phyloP scores from a whole-genome alignment of 768 basidiomycete genomes.

The Hygrophoropsis aurantiaca region DNA sequence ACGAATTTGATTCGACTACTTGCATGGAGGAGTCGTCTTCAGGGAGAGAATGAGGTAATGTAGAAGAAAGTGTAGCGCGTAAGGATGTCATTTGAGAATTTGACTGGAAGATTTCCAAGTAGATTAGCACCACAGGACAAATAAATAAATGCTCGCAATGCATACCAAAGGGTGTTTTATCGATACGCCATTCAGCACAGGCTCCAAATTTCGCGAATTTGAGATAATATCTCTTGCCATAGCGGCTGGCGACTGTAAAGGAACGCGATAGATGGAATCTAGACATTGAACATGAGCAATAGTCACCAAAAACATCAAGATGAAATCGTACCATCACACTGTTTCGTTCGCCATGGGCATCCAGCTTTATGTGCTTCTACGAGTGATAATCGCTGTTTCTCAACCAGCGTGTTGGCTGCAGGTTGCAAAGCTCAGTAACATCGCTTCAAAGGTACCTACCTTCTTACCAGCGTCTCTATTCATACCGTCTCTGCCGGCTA shows the following conservation, averaged over 20 bases:
- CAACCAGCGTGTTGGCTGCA: constrained; percentile 66
- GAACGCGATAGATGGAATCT: constrained; percentile 75
- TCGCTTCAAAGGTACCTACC: constrained; percentile 22
- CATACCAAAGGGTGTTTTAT: constrained; percentile 76
- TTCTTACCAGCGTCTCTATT: constrained; percentile 72
- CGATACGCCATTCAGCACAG: constrained; percentile 50
- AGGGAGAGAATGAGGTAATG: constrained; percentile 25
- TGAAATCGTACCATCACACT: constrained; percentile 67
- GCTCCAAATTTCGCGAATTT: constrained; percentile 53
- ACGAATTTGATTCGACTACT: constrained; percentile 8
- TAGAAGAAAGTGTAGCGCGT: constrained; percentile 40
- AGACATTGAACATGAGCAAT: not conserved
- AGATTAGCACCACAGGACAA: constrained; percentile 1
- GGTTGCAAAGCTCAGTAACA: constrained; percentile 13
- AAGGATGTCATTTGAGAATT: constrained; percentile 56
- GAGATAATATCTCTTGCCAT: constrained; percentile 62
- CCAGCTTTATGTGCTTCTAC: constrained; percentile 76
- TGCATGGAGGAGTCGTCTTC: constrained; percentile 21
- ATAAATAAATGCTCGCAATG: constrained; percentile 2
- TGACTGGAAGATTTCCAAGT: constrained; percentile 40
- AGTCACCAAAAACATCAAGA: constrained; percentile 2
- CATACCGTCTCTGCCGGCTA: constrained; percentile 70
- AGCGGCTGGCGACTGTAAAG: constrained; percentile 61
- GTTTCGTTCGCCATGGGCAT: constrained; percentile 81
- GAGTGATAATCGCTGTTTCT: constrained; percentile 67